Evolutionary conservation across 805 yeast species (phyloP).

Genomic region (Metschnikowia baotianmanensis): DNA sequence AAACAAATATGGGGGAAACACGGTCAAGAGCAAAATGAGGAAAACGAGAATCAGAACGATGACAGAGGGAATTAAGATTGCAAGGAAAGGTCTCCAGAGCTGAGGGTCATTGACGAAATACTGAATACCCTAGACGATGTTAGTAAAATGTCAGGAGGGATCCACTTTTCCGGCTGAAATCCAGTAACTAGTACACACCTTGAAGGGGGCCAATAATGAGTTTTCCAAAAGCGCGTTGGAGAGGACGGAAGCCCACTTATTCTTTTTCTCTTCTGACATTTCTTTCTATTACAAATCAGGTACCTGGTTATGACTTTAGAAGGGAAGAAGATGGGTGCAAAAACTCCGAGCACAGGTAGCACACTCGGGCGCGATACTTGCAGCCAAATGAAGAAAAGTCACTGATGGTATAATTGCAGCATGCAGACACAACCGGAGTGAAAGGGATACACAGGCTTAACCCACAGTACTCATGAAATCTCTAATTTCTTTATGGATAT

Average conservation of each 20-base stretch:
- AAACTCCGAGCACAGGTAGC: neutral
- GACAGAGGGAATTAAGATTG: constrained; percentile 46
- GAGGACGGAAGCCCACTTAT: neutral
- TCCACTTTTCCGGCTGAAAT: neutral
- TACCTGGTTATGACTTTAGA: neutral
- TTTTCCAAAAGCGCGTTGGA: neutral
- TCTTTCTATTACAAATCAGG: neutral
- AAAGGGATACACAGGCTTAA: too few species aligned
- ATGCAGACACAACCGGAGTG: too few species aligned
- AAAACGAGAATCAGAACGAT: constrained; percentile 37
- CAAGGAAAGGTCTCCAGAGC: constrained; percentile 47
- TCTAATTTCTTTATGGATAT: too few species aligned
- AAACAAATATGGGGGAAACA: constrained; percentile 47
- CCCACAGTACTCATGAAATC: too few species aligned
- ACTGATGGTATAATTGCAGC: too few species aligned
- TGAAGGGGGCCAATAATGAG: constrained; percentile 2
- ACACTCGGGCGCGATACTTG: neutral
- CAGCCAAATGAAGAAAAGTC: too few species aligned
- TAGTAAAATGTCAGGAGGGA: neutral
- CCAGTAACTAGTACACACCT: neutral
- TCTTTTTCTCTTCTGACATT: neutral
- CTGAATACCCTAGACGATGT: constrained; percentile 11
- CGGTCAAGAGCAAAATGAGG: constrained; percentile 30
- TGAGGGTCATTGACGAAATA: constrained; percentile 31
- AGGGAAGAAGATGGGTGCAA: neutral